Evolutionary conservation across 257 asterid species (phyloP).

Genomic region (Craterostigma plantagineum): DNA sequence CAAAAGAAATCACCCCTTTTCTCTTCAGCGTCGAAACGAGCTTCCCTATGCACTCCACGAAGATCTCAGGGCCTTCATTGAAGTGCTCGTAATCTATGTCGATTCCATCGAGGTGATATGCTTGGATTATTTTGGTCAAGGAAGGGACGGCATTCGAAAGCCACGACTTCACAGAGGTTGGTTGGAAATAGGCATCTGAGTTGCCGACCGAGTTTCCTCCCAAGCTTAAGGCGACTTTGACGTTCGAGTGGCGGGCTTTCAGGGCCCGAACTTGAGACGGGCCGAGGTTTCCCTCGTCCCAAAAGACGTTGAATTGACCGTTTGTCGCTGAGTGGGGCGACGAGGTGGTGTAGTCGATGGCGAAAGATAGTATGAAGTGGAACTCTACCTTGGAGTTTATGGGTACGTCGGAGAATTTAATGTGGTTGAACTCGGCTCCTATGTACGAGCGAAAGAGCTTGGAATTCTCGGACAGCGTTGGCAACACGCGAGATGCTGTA

Average conservation of each 20-base stretch:
- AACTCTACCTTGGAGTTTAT: conserved; percentile 40
- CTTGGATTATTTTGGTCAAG: conserved; percentile 24
- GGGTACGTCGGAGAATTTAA: conserved; percentile 49
- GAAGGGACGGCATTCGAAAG: conserved; percentile 68
- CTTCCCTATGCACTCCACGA: conserved; percentile 35
- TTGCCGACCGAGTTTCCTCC: conserved; percentile 57
- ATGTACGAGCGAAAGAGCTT: conserved; percentile 50
- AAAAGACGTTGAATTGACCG: conserved; percentile 46
- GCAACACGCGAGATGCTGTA: too few relatives aligned
- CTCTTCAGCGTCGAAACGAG: conserved; percentile 27
- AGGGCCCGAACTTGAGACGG: conserved; percentile 33
- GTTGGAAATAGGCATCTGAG: conserved; percentile 32
- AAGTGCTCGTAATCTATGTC: conserved; percentile 74
- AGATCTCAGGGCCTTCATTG: conserved; percentile 23
- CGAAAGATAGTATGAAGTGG: conserved; percentile 76
- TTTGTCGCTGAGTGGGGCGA: conserved; percentile 42
- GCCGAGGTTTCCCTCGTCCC: conserved; percentile 54
- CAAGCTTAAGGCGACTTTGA: conserved; percentile 40
- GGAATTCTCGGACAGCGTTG: conserved; percentile 14
- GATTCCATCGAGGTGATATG: conserved; percentile 45
- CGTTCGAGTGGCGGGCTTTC: conserved; percentile 30
- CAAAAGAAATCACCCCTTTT: conserved; percentile 42
- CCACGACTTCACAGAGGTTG: conserved; percentile 37
- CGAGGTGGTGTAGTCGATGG: conserved; percentile 60
- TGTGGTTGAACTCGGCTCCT: conserved; percentile 59